phyloP scores from a whole-genome alignment of 257 asterid species.

The Thymus quinquecostatus region DNA sequence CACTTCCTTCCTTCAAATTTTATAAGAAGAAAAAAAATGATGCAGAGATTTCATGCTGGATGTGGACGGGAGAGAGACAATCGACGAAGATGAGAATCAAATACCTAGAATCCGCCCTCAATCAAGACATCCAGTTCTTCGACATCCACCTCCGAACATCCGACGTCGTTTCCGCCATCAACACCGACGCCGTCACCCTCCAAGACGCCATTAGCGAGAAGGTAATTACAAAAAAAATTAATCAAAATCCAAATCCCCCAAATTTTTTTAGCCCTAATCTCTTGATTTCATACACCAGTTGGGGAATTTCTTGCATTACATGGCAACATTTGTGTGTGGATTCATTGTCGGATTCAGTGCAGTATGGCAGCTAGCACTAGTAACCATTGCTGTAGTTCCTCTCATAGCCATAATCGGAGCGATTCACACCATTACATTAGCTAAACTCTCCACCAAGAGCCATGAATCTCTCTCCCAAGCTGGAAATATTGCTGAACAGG shows the following conservation, averaged over 20 bases:
- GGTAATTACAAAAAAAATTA: slow-evolving; percentile 37
- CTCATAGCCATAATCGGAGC: slow-evolving; percentile 86
- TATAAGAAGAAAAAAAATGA: slow-evolving; percentile 2
- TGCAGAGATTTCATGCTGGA: slow-evolving; percentile 97
- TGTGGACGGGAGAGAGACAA: slow-evolving; percentile 98
- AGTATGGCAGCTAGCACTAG: slow-evolving; percentile 88
- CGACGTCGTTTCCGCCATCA: slow-evolving; percentile 87
- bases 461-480: slow-evolving; percentile 89
- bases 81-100: slow-evolving; percentile 87
- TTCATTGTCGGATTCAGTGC: slow-evolving; percentile 93
- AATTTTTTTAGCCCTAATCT: too few relatives aligned
- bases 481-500: slow-evolving; percentile 90
- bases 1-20: neutral
- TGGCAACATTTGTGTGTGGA: slow-evolving; percentile 93
- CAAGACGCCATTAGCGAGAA: slow-evolving; percentile 98
- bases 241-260: too few relatives aligned
- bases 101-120: slow-evolving; percentile 78
- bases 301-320: slow-evolving; percentile 95
- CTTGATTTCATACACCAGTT: slow-evolving; percentile 41
- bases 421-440: slow-evolving; percentile 64
- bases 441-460: slow-evolving; percentile 73
- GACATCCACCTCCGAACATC: slow-evolving; percentile 90
- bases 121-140: slow-evolving; percentile 84
- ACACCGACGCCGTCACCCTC: slow-evolving; percentile 86
- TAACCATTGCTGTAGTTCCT: slow-evolving; percentile 89